Conservation (phyloP, 1,284 basidiomycete species). For the Phenoliferia sp. region DNA sequence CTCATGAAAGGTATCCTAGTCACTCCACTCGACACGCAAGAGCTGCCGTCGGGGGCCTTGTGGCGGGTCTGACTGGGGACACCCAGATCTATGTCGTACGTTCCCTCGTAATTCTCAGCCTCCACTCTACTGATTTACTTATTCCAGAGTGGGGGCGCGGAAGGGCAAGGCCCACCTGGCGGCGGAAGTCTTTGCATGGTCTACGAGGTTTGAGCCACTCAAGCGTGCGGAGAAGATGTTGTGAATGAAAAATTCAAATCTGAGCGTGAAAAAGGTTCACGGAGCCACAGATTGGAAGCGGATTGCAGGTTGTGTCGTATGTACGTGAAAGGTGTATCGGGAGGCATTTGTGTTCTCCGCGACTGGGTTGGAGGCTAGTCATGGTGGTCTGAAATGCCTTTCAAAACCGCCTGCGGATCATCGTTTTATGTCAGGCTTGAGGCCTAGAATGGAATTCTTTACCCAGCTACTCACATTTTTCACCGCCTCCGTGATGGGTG, state of each 20-base stretch:
- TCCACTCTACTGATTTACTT: neutral
- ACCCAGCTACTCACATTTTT: conserved; percentile 33
- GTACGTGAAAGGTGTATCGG: neutral
- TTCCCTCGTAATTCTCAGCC: too few relatives aligned
- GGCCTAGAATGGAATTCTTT: neutral
- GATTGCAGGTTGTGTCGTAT: too few relatives aligned
- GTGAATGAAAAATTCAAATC: too few relatives aligned
- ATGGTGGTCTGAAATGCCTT: neutral
- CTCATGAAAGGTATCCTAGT: neutral
- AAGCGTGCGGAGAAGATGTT: too few relatives aligned
- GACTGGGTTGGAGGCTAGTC: neutral
- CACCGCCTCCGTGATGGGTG: conserved; percentile 51
- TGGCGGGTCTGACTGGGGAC: conserved; percentile 4
- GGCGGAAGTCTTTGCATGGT: conserved; percentile 3
- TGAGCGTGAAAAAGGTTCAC: too few relatives aligned
- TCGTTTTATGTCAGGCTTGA: too few relatives aligned
- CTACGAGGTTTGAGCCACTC: too few relatives aligned
- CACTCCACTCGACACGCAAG: conserved; percentile 10
- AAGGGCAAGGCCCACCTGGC: conserved; percentile 7
- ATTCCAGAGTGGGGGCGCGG: conserved; percentile 1
- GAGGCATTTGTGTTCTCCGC: neutral
- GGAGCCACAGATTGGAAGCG: too few relatives aligned
- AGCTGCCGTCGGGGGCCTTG: conserved; percentile 5
- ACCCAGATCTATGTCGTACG: conserved; percentile 1
- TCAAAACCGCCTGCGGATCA: neutral